Percentiles rank a stretch among this genome's conserved stretches.
Evolutionary conservation across 2,329 filamentous ascomycete genomes (phyloP).

Genomic region (Ceratocystis diversiconidia): DNA sequence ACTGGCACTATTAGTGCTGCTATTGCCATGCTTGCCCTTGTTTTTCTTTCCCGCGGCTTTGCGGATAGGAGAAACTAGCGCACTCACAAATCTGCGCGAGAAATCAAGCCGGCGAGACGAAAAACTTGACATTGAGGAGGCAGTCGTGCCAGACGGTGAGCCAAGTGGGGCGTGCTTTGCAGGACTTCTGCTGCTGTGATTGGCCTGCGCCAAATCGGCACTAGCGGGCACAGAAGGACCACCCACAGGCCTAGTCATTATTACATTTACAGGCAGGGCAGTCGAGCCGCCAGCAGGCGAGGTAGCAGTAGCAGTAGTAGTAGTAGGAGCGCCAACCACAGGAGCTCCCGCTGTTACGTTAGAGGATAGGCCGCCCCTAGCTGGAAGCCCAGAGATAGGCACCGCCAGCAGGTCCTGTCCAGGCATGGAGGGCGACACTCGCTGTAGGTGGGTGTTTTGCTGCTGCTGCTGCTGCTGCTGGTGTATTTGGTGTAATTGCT

Average conservation of each 20-base stretch:
- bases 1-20: neutral
- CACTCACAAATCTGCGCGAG: constrained; percentile 9
- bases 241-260: neutral
- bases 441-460: neutral
- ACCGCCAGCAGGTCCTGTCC: neutral
- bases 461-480: neutral
- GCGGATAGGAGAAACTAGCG: constrained; percentile 9
- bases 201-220: neutral
- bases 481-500: neutral
- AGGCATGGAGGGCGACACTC: neutral
- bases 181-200: too few relatives aligned
- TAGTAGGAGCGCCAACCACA: neutral
- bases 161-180: neutral
- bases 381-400: neutral
- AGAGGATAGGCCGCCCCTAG: too few relatives aligned
- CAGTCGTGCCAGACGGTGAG: neutral
- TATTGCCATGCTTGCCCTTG: neutral
- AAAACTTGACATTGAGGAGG: neutral
- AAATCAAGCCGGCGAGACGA: constrained; percentile 3
- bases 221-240: neutral
- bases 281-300: neutral
- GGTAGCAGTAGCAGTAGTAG: neutral
- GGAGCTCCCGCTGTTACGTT: neutral
- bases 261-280: neutral
- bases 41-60: neutral